Conservation (phyloP, 441 rosid species). For the Brassica hybrid region DNA sequence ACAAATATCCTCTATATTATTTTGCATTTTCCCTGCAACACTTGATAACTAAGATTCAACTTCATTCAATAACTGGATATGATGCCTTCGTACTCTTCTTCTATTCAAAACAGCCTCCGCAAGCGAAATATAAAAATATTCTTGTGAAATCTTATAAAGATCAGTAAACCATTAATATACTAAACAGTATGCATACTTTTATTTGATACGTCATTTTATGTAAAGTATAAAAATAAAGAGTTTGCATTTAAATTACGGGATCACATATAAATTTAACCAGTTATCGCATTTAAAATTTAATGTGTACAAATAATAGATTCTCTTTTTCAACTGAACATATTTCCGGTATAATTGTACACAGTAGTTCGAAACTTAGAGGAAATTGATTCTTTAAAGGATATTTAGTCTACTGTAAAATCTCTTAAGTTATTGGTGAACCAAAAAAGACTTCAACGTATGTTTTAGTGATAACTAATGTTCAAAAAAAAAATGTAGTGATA, state of each 20-base stretch:
- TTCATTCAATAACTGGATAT: too few relatives aligned
- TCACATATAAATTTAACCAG: neutral
- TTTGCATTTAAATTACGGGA: neutral
- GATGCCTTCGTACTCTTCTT: too few relatives aligned
- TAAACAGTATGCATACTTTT: neutral
- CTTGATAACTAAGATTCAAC: too few relatives aligned
- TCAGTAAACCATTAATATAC: neutral
- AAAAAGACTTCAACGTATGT: neutral
- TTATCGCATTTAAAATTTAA: neutral
- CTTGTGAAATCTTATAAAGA: neutral
- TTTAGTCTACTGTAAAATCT: neutral
- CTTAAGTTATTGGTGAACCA: conserved; percentile 7
- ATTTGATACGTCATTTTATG: neutral
- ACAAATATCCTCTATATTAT: too few relatives aligned
- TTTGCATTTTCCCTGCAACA: too few relatives aligned
- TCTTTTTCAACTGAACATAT: neutral
- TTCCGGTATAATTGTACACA: neutral
- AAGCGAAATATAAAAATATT: neutral
- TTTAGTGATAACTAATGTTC: neutral
- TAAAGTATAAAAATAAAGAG: neutral
- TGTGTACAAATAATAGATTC: neutral
- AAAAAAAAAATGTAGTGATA: too few relatives aligned
- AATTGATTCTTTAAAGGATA: neutral
- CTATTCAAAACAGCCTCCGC: too few relatives aligned
- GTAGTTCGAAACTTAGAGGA: neutral